phyloP scores from a whole-genome alignment of 768 basidiomycete species.

The Nevesoporus exiguus region DNA sequence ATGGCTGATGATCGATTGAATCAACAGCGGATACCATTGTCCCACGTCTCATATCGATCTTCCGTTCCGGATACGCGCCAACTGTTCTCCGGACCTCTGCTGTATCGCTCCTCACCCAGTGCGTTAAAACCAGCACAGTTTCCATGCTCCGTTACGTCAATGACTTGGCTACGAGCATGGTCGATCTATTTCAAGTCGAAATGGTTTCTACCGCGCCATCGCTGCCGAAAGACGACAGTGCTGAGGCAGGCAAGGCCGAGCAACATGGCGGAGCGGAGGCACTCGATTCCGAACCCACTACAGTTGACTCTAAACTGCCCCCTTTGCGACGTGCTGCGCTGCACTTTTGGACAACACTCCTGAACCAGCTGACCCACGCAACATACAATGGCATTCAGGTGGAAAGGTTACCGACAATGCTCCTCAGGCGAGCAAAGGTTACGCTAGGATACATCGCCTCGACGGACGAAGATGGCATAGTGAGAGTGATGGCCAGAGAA shows the following conservation, averaged over 20 bases:
- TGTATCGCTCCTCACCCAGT: constrained; percentile 69
- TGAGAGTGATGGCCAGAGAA: constrained; percentile 76
- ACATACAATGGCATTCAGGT: constrained; percentile 40
- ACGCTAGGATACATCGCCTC: constrained; percentile 67
- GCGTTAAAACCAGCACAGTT: constrained; percentile 58
- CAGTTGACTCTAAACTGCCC: constrained; percentile 62
- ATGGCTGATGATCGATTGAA: constrained; percentile 1
- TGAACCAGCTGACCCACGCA: constrained; percentile 56
- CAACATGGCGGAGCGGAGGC: constrained; percentile 8
- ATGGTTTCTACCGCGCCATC: constrained; percentile 31
- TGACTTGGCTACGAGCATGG: constrained; percentile 62
- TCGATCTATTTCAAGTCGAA: constrained; percentile 76
- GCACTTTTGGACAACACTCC: constrained; percentile 70
- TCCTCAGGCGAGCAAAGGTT: constrained; percentile 49
- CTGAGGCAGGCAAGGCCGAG: constrained; percentile 1
- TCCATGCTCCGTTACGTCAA: constrained; percentile 60
- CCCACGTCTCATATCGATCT: constrained; percentile 62
- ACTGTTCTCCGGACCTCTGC: constrained; percentile 70
- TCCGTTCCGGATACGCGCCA: constrained; percentile 60
- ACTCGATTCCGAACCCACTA: constrained; percentile 58
- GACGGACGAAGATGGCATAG: constrained; percentile 70
- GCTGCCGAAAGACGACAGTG: constrained; percentile 17
- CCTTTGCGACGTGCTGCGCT: constrained; percentile 81
- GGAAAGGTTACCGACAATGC: constrained; percentile 23
- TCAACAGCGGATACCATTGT: constrained; percentile 63